phyloP scores from a whole-genome alignment of 805 yeast genomes.

The Allodekkera sacchari region DNA sequence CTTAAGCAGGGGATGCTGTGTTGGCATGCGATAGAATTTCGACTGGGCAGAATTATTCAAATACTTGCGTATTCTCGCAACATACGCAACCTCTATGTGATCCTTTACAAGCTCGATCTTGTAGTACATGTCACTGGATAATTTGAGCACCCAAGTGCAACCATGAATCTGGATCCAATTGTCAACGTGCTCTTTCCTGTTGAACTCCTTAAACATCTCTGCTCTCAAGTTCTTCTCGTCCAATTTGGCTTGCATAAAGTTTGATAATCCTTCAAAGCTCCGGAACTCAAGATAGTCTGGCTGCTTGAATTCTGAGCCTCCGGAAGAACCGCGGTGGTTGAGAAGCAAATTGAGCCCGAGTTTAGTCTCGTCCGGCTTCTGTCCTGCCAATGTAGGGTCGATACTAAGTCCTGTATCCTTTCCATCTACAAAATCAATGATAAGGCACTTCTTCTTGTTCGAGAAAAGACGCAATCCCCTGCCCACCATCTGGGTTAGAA shows the following conservation, averaged over 20 bases:
- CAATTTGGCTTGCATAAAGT: conserved; percentile 11
- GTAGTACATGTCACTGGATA: conserved; percentile 11
- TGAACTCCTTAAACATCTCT: conserved; percentile 6
- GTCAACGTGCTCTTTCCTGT: conserved; percentile 8
- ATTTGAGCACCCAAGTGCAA: conserved; percentile 16
- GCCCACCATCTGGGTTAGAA: conserved; percentile 84
- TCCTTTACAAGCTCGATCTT: conserved; percentile 13
- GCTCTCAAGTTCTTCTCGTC: conserved; percentile 7
- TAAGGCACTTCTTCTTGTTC: conserved; percentile 58
- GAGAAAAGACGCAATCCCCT: conserved; percentile 67
- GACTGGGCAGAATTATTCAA: not conserved
- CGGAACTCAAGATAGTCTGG: conserved; percentile 21
- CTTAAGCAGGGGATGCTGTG: not conserved
- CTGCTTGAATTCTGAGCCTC: conserved; percentile 1
- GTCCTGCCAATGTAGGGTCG: conserved; percentile 14
- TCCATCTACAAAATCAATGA: conserved; percentile 71
- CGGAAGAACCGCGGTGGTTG: conserved; percentile 2
- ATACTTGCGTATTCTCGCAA: conserved; percentile 6
- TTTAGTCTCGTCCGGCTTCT: conserved; percentile 4
- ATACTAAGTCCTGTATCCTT: conserved; percentile 23
- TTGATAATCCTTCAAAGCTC: conserved; percentile 21
- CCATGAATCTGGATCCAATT: conserved; percentile 14
- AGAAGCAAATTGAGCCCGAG: conserved; percentile 3
- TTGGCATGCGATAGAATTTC: conserved; percentile 1
- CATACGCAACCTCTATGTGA: conserved; percentile 6